Percentiles rank a stretch among this genome's conserved stretches.
These are phyloP conservation scores for Trichoderma parareesei DNA, from an alignment of 495 filamentous ascomycete genomes.

Conservation along the genomic window DNA sequence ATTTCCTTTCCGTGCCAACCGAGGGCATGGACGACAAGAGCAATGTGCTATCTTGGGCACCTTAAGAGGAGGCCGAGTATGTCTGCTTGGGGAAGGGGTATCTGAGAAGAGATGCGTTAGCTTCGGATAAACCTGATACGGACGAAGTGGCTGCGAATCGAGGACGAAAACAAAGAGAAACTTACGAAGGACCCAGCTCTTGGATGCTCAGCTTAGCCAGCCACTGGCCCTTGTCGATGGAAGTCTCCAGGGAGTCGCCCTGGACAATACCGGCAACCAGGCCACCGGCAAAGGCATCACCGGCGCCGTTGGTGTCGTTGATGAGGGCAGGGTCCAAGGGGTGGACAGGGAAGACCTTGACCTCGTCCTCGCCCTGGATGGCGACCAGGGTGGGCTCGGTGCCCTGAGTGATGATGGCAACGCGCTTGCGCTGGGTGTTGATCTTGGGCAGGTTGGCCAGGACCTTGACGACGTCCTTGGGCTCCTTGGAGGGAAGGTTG, in stretches of 20 bases:
- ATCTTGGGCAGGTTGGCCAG: constrained; percentile 84
- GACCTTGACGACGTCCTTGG: constrained; percentile 79
- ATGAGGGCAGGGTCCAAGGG: constrained; percentile 66
- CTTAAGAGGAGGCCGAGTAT: constrained; percentile 41
- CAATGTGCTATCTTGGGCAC: constrained; percentile 23
- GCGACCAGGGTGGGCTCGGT: constrained; percentile 81
- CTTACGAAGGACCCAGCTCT: constrained; percentile 93
- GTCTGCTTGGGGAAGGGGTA: constrained; percentile 79
- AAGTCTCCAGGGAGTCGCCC: constrained; percentile 66
- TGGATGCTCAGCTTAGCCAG: constrained; percentile 84
- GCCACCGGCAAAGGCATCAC: constrained; percentile 94
- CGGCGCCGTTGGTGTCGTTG: constrained; percentile 92
- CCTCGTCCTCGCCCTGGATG: constrained; percentile 56
- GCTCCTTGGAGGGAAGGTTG: constrained; percentile 59
- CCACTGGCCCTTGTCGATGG: constrained; percentile 89
- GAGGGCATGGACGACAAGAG: constrained; percentile 9
- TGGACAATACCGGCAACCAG: constrained; percentile 83
- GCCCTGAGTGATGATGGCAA: constrained; percentile 90
- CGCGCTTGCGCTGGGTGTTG: constrained; percentile 68
- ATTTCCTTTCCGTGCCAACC: constrained; percentile 2
- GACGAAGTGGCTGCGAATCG: not conserved
- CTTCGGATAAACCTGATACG: not conserved
- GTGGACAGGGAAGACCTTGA: constrained; percentile 74
- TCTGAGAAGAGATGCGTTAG: constrained; percentile 30
- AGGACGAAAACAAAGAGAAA: no score